Conservation (phyloP, 1,284 basidiomycete genomes). For the Microbotryum scabiosae region DNA sequence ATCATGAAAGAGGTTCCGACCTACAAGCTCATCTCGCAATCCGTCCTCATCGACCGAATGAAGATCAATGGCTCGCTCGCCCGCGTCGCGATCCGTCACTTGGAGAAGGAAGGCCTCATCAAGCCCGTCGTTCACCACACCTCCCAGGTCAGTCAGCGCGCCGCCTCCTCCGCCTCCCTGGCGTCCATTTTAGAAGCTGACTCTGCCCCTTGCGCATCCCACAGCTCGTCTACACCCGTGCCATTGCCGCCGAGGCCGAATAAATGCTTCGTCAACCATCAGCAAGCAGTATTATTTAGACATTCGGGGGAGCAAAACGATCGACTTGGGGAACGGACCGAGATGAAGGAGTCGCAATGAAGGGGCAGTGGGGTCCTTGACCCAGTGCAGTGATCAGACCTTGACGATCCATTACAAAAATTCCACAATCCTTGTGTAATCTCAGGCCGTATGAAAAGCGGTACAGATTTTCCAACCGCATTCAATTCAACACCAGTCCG, state of each 20-base stretch:
- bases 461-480: too few relatives aligned
- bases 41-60: conserved; percentile 93
- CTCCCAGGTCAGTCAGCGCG: conserved; percentile 54
- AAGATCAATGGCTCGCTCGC: conserved; percentile 95
- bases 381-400: too few relatives aligned
- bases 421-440: too few relatives aligned
- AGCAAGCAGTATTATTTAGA: not conserved
- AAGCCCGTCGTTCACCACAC: conserved; percentile 96
- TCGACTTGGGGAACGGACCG: too few relatives aligned
- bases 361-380: too few relatives aligned
- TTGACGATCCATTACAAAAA: too few relatives aligned
- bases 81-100: conserved; percentile 81
- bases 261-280: not conserved
- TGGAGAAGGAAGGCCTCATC: conserved; percentile 89
- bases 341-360: too few relatives aligned
- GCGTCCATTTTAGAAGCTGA: not conserved
- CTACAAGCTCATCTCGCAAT: conserved; percentile 98
- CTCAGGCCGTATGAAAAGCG: too few relatives aligned
- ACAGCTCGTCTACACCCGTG: conserved; percentile 3
- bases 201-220: not conserved
- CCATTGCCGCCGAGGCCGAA: not conserved
- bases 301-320: not conserved
- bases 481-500: too few relatives aligned
- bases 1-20: conserved; percentile 99
- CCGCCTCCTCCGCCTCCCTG: not conserved